Evolutionary conservation across 306 rosid species (phyloP), one percentile per base, ranked within the genome.

Genomic region (Hylodesmum podocarpum): DNA sequence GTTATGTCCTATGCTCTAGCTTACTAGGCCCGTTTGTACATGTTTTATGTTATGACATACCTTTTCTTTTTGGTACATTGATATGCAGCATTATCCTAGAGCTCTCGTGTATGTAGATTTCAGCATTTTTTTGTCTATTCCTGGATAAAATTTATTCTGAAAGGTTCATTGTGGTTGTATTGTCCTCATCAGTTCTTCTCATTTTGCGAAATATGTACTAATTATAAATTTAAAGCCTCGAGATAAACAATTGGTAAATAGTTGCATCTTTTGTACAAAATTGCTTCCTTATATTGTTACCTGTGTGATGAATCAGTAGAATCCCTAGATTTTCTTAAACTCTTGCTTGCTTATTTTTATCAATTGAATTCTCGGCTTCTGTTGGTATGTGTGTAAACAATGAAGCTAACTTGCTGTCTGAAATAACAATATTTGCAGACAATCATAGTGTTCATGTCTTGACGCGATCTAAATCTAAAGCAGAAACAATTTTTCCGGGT

Each of bases 401-500:
- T 28, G 28, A 39, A 72, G 61, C 78, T 67, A 72, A 73, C 67
- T 69, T 72, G 15, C 31, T 62, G 25, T 69, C 39, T 70, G 62
- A 53, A 80, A 83, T 37, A 24, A 31, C 66, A 54, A 62, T 51
- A 44, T 69, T 54, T 87, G 86, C 95, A 96, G 99, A 92, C 75
- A 91, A 88, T 16, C 99, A 91, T 47, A 64, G 58, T 18, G 78
- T 96, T 84, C 93, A 64, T 75, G 94, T 92, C 85, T 79, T 96
- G 90, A 96, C 98, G 44, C 87, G 99, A 73, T 96, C 97, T 62
- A 91, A 81, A 84, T 89, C 99, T 3, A 92, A 91, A 73, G 98
- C 98, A 28, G 88, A 92, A 89, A 77, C 53, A 82, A 88, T 92
- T 83, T 95, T 96, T 86, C 97, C 99, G 54, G 99, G 99, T 96